Conservation (phyloP, 1,139 yeast genomes). For the Sugiyamaella sp. region DNA sequence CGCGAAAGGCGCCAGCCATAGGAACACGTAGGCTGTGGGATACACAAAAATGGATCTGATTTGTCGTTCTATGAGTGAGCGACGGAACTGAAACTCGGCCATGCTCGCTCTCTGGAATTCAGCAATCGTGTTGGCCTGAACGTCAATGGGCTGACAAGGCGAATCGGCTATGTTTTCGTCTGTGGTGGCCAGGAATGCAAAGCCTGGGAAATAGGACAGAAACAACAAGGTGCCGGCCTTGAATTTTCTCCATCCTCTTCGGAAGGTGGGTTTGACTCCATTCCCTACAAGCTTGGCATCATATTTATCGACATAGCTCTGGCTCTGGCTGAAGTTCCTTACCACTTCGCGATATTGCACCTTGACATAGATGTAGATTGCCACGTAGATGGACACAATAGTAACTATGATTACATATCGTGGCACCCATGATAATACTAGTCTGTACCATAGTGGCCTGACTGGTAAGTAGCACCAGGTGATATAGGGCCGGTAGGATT, state of each 20-base stretch:
- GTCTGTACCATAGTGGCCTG: constrained; percentile 71
- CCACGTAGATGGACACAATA: constrained; percentile 66
- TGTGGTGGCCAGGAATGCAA: constrained; percentile 31
- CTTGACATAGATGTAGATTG: constrained; percentile 75
- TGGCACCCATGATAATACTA: constrained; percentile 82
- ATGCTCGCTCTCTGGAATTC: constrained; percentile 61
- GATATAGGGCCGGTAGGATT: constrained; percentile 47
- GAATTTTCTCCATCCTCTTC: constrained; percentile 9
- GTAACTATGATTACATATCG: constrained; percentile 66
- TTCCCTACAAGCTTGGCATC: constrained; percentile 10
- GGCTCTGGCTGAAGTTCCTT: constrained; percentile 35
- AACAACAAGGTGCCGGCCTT: constrained; percentile 20
- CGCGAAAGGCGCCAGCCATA: constrained; percentile 85
- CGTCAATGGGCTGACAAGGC: constrained; percentile 20
- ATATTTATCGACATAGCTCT: constrained; percentile 28
- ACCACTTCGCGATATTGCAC: constrained; percentile 39
- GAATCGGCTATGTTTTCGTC: constrained; percentile 7
- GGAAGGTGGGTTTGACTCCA: constrained; percentile 1
- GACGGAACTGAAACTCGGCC: constrained; percentile 60
- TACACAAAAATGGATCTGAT: constrained; percentile 79
- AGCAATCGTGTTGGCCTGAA: constrained; percentile 39
- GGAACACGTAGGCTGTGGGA: constrained; percentile 75
- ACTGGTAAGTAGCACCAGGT: constrained; percentile 85
- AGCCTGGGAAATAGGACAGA: constrained; percentile 37
- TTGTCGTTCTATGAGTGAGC: constrained; percentile 71